Base-by-base conservation (phyloP, 805 yeast species). In the Metschnikowia lochheadii region DNA sequence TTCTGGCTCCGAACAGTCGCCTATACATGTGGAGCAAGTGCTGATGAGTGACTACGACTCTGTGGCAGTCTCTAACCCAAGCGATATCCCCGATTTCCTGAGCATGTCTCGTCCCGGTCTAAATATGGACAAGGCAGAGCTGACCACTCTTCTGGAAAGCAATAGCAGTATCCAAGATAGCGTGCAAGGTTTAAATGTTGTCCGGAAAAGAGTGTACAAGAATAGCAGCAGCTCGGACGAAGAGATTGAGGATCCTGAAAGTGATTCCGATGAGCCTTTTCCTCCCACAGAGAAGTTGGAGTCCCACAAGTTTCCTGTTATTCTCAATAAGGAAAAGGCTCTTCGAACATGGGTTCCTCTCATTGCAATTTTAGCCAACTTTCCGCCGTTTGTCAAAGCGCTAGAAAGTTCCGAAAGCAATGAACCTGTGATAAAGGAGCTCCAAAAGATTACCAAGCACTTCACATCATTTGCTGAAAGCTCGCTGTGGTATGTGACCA, bases 311-410 rank as follows among this genome's bases (percentile, higher is more conserved):
- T 49, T 50, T 26, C 61, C 61, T 5, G 43, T 51, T 18, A 34
- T 58, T 11, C 48, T 53, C 26, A 33, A 49, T 35, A 49, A 31
- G 15, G 33, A 20, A 17, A 29, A 38, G 14, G 50, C 40, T 6
- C 39, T 46, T 35, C 49, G 48, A 42, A 70, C 72, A 52, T 60
- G 76, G 56, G 73, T 75, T 3, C 74, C 81, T 1, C 39, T 78
- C 15, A 51, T 78, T 29, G 66, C 66, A 59, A 64, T 74, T 5
- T 54, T 78, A 6, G 66, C 70, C n/a, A 66, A 69, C 42, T 60
- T 73, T 7, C 66, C 74, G 0, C 49, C 49, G 5, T 66, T 77
- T 33, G 63, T 68, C 14, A 63, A 63, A 37, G 48, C 59, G 0
- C 52, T 76, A 1, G 58, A 69, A 45, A 40, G 49, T 37, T 48